Base-by-base conservation (phyloP, 139 green algal species). In the Volvox reticuliferus region DNA sequence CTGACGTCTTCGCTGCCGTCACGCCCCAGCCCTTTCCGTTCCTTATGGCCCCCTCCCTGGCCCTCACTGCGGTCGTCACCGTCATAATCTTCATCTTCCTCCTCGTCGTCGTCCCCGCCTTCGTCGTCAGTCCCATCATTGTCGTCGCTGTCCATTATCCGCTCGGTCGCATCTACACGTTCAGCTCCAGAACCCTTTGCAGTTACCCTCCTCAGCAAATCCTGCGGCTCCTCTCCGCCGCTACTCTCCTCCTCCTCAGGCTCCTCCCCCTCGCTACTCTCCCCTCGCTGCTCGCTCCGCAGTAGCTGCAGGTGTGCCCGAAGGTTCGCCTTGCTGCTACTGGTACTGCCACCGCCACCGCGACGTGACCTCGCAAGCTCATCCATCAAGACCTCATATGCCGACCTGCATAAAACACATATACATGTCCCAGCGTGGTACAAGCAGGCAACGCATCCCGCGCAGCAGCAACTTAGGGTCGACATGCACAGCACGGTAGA, bases 301-400 rank as follows among this genome's bases (percentile, higher is more conserved):
- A 91, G 75, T 35, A 32, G 61, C 87, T 79, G 76, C 76, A 91
- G 76, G 21, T 84, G 71, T 14, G 50, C 50, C 0, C 73, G 44
- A 0, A 84, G 30, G 0, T 32, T 26, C 14, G 69, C 84, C 17
- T 32, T 21, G 36, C 63, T 68, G 16, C 44, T 20, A 75, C 30
- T 75, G 86, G 6, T 55, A 32, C 55, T 18, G 73, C 71, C 44
- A 44, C n/a, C 73, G 44, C 30, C 73, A 75, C 30, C 33, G 22
- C n/a, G 12, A 22, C 73, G 9, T 19, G 35, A 37, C 24, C 84
- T 44, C 17, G 68, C 28, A 24, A 91, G 71, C 35, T 83, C 88
- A 21, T 79, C 83, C 80, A 89, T 78, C 16, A 86, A 28, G 0
- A 77, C 75, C 63, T 86, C 69, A n/a, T 90, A 88, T 12, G 91